Base-by-base conservation (phyloP, 495 filamentous ascomycete genomes). In the Penicillium fimorum region DNA sequence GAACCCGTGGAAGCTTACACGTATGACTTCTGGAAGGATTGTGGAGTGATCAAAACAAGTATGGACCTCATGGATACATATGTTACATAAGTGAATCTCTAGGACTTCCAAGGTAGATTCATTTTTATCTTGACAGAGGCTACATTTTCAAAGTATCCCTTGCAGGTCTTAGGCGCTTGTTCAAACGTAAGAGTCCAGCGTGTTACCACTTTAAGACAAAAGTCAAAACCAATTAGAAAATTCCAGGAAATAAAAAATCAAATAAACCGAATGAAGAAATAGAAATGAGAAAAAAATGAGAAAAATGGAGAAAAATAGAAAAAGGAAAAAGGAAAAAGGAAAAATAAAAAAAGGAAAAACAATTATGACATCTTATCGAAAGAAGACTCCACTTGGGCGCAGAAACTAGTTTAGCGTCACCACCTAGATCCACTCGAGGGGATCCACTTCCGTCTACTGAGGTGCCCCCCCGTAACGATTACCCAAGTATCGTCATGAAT, bases 321-420 rank as follows among this genome's bases (percentile, higher is more conserved):
- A 7, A 35, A 35, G 27, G 25, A 25, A n/a, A 5, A n/a, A 53
- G 24, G 27, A 35, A 27, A 45, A 45, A n/a, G 29, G 32, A 8
- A 20, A 22, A 51, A 18, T 5, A 30, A 30, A 29, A 40, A 29
- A 27, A 4, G 11, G 27, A 50, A 40, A 17, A 17, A 11, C 7
- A 32, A 47, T 47, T 41, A 52, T 52, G 50, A 54, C 42, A 54
- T 54, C 52, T 54, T 54, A 54, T 54, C 52, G 52, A 45, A 37
- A 27, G 18, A 35, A 8, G 42, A 24, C 10, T 35, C 52, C 52
- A 54, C 52, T 54, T 54, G 42, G 52, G 52, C 50, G 38, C 50
- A 52, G 50, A 30, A 30, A 52, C 25, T 52, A 52, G n/a, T 30
- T 27, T 42, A 41, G 35, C 15, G 24, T 41, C 50, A 30, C 45